A percentile compares a stretch with the other conserved stretches of the same genome.
Evolutionary conservation across 2,329 filamentous ascomycete genomes (phyloP).

Genomic region (Fusarium tricinctum): DNA sequence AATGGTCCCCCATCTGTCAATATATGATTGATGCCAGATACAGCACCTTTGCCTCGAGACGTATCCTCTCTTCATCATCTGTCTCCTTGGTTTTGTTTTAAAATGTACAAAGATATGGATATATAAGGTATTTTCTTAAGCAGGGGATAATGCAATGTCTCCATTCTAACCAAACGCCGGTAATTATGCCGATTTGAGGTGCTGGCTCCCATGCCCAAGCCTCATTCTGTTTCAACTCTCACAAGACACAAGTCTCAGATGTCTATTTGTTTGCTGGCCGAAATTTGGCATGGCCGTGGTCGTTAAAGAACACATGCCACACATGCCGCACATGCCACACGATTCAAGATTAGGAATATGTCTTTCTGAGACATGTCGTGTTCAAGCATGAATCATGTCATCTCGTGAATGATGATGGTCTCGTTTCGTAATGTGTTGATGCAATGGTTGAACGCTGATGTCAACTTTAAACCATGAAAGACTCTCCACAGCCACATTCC

Average conservation of each 20-base stretch:
- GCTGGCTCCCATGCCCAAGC: constrained; percentile 17
- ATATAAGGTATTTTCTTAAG: constrained; percentile 27
- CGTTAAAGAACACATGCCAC: not conserved
- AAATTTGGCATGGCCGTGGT: not conserved
- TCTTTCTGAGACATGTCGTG: constrained; percentile 2
- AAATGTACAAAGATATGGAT: constrained; percentile 24
- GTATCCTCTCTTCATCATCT: constrained; percentile 12
- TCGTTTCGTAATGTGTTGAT: constrained; percentile 8
- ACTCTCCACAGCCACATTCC: constrained; percentile 95
- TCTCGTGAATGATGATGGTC: constrained; percentile 22
- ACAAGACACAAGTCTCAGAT: constrained; percentile 35
- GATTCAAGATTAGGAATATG: constrained; percentile 4
- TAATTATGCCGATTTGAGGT: constrained; percentile 42
- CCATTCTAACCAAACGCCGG: constrained; percentile 49
- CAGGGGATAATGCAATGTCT: constrained; percentile 28
- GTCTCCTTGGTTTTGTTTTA: constrained; percentile 13
- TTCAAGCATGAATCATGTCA: constrained; percentile 32
- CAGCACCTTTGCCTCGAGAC: not conserved
- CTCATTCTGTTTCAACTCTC: constrained; percentile 36
- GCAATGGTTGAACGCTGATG: not conserved
- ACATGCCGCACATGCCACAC: constrained; percentile 1
- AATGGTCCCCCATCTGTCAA: not conserved
- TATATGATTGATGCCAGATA: not conserved
- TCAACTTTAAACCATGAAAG: constrained; percentile 80
- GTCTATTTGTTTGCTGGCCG: constrained; percentile 29